These are phyloP conservation scores for Poronia punctata DNA, from an alignment of 495 filamentous ascomycete species.

Conservation along the genomic window DNA sequence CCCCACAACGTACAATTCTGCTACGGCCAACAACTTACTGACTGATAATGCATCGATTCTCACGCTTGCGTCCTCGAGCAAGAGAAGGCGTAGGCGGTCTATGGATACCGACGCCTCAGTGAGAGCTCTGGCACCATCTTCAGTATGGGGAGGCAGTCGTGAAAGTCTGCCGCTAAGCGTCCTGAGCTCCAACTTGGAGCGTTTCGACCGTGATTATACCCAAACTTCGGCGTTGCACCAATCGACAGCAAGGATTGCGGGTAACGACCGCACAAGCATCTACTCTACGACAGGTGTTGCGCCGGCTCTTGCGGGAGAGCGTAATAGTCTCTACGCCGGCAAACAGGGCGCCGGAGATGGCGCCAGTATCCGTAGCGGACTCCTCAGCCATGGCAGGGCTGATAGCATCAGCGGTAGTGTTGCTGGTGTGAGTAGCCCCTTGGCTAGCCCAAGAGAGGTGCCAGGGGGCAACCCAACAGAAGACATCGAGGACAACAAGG, in stretches of 20 bases:
- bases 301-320: conserved; percentile 59
- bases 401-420: conserved; percentile 80
- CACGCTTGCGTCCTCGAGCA: conserved; percentile 92
- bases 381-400: conserved; percentile 67
- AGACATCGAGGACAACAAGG: conserved; percentile 20
- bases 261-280: conserved; percentile 74
- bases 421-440: conserved; percentile 53
- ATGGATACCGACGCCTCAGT: conserved; percentile 95
- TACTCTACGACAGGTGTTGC: conserved; percentile 73
- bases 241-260: conserved; percentile 56
- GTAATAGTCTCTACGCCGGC: conserved; percentile 71
- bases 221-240: conserved; percentile 45
- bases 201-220: conserved; percentile 18
- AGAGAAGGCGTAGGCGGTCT: conserved; percentile 77
- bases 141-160: conserved; percentile 79
- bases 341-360: conserved; percentile 67
- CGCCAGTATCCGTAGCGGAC: conserved; percentile 69
- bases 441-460: conserved; percentile 48
- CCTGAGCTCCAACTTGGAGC: conserved; percentile 67
- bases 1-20: conserved; percentile 76
- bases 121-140: conserved; percentile 84
- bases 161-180: conserved; percentile 87
- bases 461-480: conserved; percentile 25
- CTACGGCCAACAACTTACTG: conserved; percentile 85
- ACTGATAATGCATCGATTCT: conserved; percentile 95